Conservation (phyloP, 2,329 filamentous ascomycete species). For the Diplodia seriata region DNA sequence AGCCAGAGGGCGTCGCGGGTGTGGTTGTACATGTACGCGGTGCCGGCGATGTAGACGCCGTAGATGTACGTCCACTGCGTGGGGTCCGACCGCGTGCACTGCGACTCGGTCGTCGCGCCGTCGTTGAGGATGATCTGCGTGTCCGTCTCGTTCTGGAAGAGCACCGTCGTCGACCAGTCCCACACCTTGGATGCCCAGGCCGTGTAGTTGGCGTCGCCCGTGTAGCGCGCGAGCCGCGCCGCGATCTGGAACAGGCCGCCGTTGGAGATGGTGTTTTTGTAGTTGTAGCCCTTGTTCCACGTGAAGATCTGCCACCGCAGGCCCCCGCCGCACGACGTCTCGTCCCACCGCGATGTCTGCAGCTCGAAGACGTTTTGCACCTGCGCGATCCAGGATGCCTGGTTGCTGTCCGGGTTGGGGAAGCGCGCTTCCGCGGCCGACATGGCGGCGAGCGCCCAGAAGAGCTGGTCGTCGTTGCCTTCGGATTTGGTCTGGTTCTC, state of each 20-base stretch:
- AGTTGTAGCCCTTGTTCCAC: constrained; percentile 46
- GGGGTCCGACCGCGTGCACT: constrained; percentile 42
- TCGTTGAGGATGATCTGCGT: constrained; percentile 39
- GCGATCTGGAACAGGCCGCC: constrained; percentile 49
- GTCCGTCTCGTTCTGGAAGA: constrained; percentile 37
- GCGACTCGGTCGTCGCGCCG: constrained; percentile 34
- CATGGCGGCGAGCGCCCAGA: constrained; percentile 65
- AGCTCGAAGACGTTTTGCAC: constrained; percentile 51
- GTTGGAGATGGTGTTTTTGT: constrained; percentile 50
- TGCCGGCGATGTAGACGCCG: constrained; percentile 45
- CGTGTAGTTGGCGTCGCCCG: constrained; percentile 46
- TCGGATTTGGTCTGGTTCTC: constrained; percentile 45
- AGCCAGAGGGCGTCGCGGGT: constrained; percentile 49
- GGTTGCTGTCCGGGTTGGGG: constrained; percentile 47
- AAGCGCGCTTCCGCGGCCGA: constrained; percentile 61
- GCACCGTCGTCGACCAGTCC: constrained; percentile 46
- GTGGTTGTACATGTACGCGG: constrained; percentile 49
- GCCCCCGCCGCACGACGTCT: constrained; percentile 42
- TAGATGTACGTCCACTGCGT: constrained; percentile 49
- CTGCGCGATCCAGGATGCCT: constrained; percentile 54
- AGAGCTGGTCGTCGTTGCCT: constrained; percentile 64
- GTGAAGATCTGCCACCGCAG: constrained; percentile 48
- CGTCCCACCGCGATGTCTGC: constrained; percentile 43
- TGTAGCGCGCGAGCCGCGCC: constrained; percentile 46
- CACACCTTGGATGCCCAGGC: constrained; percentile 46